phyloP scores from a whole-genome alignment of 768 basidiomycete genomes.

The Lactifluus pinguis region DNA sequence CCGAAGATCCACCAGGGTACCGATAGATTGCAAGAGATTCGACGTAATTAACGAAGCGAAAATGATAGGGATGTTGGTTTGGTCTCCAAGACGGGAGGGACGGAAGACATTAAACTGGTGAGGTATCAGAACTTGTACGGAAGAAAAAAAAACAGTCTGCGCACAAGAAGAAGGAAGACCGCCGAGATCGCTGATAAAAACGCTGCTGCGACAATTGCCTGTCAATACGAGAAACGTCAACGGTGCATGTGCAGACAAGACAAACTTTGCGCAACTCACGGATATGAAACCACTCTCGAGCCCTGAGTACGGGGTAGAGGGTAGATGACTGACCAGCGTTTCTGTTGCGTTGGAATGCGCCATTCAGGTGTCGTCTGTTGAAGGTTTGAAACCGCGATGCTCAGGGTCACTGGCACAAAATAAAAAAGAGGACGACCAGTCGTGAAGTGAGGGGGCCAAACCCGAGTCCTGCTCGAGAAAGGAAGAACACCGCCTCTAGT shows the following conservation, averaged over 20 bases:
- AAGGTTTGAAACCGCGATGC: background rate
- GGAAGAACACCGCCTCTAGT: too few relatives aligned
- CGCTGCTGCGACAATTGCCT: conserved; percentile 24
- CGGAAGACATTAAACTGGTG: conserved; percentile 19
- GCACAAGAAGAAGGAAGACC: conserved; percentile 20
- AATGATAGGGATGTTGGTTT: conserved; percentile 24
- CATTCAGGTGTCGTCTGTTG: too few relatives aligned
- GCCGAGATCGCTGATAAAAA: conserved; percentile 25
- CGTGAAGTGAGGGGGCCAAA: background rate
- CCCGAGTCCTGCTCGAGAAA: background rate
- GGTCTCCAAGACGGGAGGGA: conserved; percentile 12
- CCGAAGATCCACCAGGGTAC: conserved; percentile 25
- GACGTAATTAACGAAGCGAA: conserved; percentile 27
- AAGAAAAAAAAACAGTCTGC: background rate
- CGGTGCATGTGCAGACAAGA: background rate
- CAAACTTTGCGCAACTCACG: background rate
- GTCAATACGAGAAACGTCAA: background rate
- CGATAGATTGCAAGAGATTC: conserved; percentile 28
- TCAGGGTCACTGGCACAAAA: background rate
- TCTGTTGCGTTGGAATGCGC: background rate
- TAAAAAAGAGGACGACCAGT: background rate
- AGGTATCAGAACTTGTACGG: background rate
- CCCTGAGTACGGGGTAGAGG: background rate
- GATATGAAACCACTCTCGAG: conserved; percentile 6
- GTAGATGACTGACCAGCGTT: background rate